Evolutionary conservation across 2,329 filamentous ascomycete species (phyloP).

Genomic region (Diaporthe ampelina): DNA sequence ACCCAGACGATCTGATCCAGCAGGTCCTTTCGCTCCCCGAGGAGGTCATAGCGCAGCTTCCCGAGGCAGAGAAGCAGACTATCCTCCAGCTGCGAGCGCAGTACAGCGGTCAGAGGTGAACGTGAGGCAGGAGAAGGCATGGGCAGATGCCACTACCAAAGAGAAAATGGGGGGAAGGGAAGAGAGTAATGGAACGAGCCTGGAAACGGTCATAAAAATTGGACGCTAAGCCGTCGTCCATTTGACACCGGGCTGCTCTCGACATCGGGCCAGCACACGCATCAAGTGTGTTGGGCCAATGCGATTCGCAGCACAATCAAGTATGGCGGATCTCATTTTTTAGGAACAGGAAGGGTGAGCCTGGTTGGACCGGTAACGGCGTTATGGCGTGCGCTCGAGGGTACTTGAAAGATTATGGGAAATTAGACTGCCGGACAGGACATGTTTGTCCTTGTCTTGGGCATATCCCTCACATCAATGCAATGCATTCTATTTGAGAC

Average conservation of each 20-base stretch:
- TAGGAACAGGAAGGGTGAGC: background rate
- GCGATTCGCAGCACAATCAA: background rate
- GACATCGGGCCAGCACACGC: background rate
- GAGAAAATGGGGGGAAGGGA: no score
- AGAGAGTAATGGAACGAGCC: background rate
- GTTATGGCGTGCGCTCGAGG: constrained; percentile 19
- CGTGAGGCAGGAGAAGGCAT: no score
- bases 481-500: constrained; percentile 18
- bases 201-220: background rate
- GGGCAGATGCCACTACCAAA: background rate
- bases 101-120: constrained; percentile 34
- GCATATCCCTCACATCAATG: background rate
- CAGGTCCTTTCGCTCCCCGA: constrained; percentile 86
- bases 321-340: background rate
- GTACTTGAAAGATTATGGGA: background rate
- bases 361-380: constrained; percentile 18
- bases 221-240: background rate
- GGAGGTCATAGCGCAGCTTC: constrained; percentile 83
- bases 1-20: constrained; percentile 81
- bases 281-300: background rate
- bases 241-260: background rate
- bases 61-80: constrained; percentile 81
- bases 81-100: constrained; percentile 80
- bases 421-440: constrained; percentile 1
- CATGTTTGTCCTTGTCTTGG: background rate